Conservation (phyloP, 495 filamentous ascomycete genomes). For the Neurospora cerealis region DNA sequence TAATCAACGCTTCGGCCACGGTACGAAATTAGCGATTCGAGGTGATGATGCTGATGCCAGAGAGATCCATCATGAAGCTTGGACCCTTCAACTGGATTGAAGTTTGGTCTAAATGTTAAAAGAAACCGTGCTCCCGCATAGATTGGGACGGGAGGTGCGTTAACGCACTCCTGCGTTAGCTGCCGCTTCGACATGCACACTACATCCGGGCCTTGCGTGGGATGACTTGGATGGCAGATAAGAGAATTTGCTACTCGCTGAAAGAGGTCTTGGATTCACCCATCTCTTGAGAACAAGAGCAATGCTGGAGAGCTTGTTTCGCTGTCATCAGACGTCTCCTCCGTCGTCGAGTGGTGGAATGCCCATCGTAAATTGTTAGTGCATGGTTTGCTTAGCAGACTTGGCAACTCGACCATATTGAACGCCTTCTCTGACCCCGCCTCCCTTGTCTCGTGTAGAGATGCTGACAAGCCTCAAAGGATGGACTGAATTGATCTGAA, state of each 20-base stretch:
- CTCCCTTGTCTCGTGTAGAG: neutral
- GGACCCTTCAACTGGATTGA: neutral
- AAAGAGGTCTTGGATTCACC: neutral
- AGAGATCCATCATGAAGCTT: neutral
- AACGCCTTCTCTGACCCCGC: neutral
- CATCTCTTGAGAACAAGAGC: neutral
- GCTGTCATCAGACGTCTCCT: neutral
- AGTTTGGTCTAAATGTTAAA: neutral
- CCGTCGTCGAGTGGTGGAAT: neutral
- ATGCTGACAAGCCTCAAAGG: neutral
- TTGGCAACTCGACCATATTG: neutral
- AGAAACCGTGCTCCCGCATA: neutral
- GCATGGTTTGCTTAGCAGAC: neutral
- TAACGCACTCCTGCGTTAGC: neutral
- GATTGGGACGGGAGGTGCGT: neutral
- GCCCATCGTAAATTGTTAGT: neutral
- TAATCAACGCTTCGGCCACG: neutral
- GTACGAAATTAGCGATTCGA: neutral
- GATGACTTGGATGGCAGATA: neutral
- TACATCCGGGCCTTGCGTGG: neutral
- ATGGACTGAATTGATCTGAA: neutral
- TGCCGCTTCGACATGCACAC: neutral
- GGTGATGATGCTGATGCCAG: neutral
- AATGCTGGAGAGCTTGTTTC: neutral
- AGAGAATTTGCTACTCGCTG: neutral